Percentiles rank a stretch among this genome's conserved stretches.
These are phyloP conservation scores for Ceratocystis eucalypticola DNA, from an alignment of 2,329 filamentous ascomycete genomes.

Conservation along the genomic window DNA sequence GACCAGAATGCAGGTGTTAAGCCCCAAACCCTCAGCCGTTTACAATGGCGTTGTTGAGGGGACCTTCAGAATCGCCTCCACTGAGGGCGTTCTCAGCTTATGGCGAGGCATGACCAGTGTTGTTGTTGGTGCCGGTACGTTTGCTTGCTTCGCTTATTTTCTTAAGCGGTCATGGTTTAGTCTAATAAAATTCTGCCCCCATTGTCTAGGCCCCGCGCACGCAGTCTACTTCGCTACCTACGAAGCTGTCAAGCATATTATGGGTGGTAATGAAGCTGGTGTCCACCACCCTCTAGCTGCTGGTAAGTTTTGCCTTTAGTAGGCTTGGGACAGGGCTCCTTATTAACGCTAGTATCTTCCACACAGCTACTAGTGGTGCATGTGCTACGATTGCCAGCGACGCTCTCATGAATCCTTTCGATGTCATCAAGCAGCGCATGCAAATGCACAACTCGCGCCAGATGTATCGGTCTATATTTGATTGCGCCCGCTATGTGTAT, in stretches of 20 bases:
- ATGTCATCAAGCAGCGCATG: slow-evolving; percentile 99
- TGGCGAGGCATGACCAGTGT: slow-evolving; percentile 97
- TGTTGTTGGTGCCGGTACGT: slow-evolving; percentile 78
- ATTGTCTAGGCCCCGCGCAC: slow-evolving; percentile 69
- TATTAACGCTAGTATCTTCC: background rate
- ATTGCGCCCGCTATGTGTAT: slow-evolving; percentile 84
- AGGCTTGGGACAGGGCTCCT: background rate
- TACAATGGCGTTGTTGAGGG: slow-evolving; percentile 87
- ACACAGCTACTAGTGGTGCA: slow-evolving; percentile 76
- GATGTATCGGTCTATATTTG: slow-evolving; percentile 69
- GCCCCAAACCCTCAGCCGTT: slow-evolving; percentile 63
- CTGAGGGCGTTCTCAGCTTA: slow-evolving; percentile 78
- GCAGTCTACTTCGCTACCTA: slow-evolving; percentile 98
- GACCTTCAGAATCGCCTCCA: slow-evolving; percentile 78
- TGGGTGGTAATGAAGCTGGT: slow-evolving; percentile 79
- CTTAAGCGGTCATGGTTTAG: slow-evolving; percentile 11
- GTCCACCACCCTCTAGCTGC: slow-evolving; percentile 88
- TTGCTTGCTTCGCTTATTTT: background rate
- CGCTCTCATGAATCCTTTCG: slow-evolving; percentile 98
- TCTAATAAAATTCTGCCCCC: slow-evolving; percentile 20
- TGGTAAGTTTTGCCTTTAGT: slow-evolving; percentile 40
- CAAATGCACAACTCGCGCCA: slow-evolving; percentile 87
- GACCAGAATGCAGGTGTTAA: slow-evolving; percentile 97
- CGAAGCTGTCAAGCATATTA: slow-evolving; percentile 89
- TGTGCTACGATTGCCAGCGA: slow-evolving; percentile 94